Conservation (phyloP, 495 filamentous ascomycete species). For the Aspergillus bridgeri region DNA sequence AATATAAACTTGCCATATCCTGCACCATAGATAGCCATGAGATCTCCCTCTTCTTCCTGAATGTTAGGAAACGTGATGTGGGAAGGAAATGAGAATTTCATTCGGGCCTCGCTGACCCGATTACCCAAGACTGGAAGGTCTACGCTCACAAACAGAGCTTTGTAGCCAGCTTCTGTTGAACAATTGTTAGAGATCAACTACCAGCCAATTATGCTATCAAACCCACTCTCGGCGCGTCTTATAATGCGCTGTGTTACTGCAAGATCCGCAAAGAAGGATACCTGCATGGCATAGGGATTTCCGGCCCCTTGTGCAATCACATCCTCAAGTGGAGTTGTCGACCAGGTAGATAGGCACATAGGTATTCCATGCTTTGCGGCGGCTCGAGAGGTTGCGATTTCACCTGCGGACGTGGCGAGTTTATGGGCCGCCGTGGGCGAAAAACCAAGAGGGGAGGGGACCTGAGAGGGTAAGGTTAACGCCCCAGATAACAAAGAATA, state of each 20-base stretch:
- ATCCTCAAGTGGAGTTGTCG: slow-evolving; percentile 46
- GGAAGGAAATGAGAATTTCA: slow-evolving; percentile 38
- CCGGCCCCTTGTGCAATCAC: slow-evolving; percentile 33
- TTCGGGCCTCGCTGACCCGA: slow-evolving; percentile 36
- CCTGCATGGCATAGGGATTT: slow-evolving; percentile 54
- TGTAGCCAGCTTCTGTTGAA: slow-evolving; percentile 64
- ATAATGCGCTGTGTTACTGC: slow-evolving; percentile 78
- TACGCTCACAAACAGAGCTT: slow-evolving; percentile 89
- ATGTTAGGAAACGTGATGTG: slow-evolving; percentile 16
- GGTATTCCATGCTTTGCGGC: slow-evolving; percentile 65
- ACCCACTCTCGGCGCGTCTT: slow-evolving; percentile 65
- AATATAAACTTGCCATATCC: slow-evolving; percentile 3
- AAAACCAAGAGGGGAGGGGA: slow-evolving; percentile 76
- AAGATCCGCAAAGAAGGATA: slow-evolving; percentile 86
- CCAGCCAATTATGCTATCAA: slow-evolving; percentile 26
- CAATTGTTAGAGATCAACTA: background rate
- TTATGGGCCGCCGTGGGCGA: slow-evolving; percentile 81
- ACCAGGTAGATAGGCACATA: slow-evolving; percentile 50
- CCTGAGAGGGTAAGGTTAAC: slow-evolving; percentile 30
- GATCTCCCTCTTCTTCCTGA: slow-evolving; percentile 2
- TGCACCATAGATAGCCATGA: slow-evolving; percentile 6
- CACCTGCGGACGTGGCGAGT: slow-evolving; percentile 75
- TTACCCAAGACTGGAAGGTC: slow-evolving; percentile 83
- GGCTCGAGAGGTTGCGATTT: slow-evolving; percentile 71
- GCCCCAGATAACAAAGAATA: background rate